Evolutionary conservation across 345 rosid species (phyloP).

Genomic region (Euclidium syriacum): DNA sequence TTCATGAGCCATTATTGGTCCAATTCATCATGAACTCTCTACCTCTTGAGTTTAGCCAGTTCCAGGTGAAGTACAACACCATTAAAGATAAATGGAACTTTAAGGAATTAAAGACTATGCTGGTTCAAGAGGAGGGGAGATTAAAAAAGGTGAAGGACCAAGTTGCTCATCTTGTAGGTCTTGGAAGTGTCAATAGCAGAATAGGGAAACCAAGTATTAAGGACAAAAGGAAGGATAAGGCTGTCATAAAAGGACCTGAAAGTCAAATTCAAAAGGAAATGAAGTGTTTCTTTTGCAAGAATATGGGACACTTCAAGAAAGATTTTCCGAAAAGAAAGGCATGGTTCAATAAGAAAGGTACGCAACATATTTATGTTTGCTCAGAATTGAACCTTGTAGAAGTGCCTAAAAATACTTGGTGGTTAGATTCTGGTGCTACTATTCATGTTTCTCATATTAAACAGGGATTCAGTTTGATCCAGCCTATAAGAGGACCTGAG

Average conservation of each 20-base stretch:
- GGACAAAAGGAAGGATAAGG: not conserved
- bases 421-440: too few species aligned
- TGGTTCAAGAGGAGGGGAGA: not conserved
- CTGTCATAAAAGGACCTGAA: not conserved
- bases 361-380: not conserved
- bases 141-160: not conserved
- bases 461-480: not conserved
- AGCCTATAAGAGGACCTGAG: not conserved
- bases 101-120: not conserved
- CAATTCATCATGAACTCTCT: not conserved
- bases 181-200: not conserved
- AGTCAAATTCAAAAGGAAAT: not conserved
- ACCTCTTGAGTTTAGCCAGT: not conserved
- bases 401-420: not conserved
- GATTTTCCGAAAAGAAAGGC: not conserved
- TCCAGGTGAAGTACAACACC: not conserved
- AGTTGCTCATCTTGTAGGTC: not conserved
- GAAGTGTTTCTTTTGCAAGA: conserved; percentile 6
- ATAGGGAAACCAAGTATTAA: not conserved
- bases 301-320: not conserved
- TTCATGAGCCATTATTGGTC: not conserved
- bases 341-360: not conserved
- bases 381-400: not conserved
- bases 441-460: conserved; percentile 13
- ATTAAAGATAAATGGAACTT: not conserved